Evolutionary conservation across 177 flowering plant genomes (phyloP), one percentile per base, ranked within the genome.

Genomic region (Vitis hybrid): DNA sequence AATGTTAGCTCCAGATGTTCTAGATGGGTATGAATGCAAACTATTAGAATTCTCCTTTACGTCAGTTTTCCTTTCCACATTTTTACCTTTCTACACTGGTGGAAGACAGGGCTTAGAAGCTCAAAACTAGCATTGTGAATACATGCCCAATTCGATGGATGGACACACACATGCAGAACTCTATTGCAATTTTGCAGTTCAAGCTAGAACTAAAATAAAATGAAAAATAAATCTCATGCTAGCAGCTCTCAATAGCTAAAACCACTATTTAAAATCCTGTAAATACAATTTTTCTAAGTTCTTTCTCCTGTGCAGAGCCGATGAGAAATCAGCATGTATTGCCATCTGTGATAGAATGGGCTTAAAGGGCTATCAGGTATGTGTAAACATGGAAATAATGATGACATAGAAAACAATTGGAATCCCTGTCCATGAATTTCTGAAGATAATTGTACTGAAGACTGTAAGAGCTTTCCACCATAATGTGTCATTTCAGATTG

Each of bases 331-430:
- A 73, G 94, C 90, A 65, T 90, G 89, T 75, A 73, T 71, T 61
- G 71, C 89, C 62, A 83, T 92, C 44, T 84, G 87, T 74, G 90
- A 90, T 64, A 90, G 77, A 73, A 86, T 87, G 93, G 88, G 91
- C 7, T 79, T 92, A 69, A 83, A 88, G 71, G 95, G 97, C 20
- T 92, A 88, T 77, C 97, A 92, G 92, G 97, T 92, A 75, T 13
- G 59, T 68, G 18, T 44, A 44, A 61, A 64, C 58, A 52, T 62
- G 31, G 53, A 62, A 53, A 59, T 70, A 53, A 13, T 49, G 2
- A 10, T 19, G n/a, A 0, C 61, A 58, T 14, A 2, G n/a, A n/a
- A 58, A n/a, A 58, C 1, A 58, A 33, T 4, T 33, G 44, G 44
- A 33, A 33, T 33, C 44, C 44, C 44, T 33, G 44, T 33, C 8